Conservation (phyloP, 2,329 filamentous ascomycete genomes). For the Xylariomycetidae sp. region DNA sequence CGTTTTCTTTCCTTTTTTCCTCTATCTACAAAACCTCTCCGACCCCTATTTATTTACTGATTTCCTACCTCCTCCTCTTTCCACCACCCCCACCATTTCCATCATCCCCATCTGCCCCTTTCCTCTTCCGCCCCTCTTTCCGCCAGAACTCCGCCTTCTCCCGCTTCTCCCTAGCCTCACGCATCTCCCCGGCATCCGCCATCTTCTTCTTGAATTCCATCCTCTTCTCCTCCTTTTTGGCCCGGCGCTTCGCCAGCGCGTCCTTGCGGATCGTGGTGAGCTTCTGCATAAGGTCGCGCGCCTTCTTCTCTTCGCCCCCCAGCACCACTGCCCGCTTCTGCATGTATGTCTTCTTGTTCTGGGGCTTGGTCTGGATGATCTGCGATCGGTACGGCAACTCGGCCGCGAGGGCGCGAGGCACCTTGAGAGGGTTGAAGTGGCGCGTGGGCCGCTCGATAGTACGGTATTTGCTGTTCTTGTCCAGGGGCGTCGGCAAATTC, state of each 20-base stretch:
- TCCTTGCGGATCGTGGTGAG: conserved; percentile 87
- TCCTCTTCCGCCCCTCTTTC: conserved; percentile 73
- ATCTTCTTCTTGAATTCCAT: conserved; percentile 79
- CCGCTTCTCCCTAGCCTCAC: conserved; percentile 78
- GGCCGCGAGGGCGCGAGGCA: conserved; percentile 76
- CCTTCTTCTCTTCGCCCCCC: conserved; percentile 81
- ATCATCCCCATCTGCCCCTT: conserved; percentile 35
- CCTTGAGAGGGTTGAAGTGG: conserved; percentile 73
- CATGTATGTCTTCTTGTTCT: conserved; percentile 80
- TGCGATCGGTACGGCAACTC: conserved; percentile 91
- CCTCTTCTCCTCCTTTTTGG: conserved; percentile 84
- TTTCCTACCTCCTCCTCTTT: too few species aligned
- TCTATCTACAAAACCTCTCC: too few species aligned
- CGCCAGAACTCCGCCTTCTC: conserved; percentile 93
- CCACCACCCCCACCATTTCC: conserved; percentile 34
- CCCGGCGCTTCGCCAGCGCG: conserved; percentile 75
- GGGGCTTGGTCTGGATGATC: conserved; percentile 74
- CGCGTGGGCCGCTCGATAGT: conserved; percentile 60
- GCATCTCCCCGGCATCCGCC: conserved; percentile 77
- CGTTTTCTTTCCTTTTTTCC: too few species aligned
- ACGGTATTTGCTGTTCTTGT: conserved; percentile 83
- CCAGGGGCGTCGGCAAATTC: conserved; percentile 69
- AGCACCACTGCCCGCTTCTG: conserved; percentile 92
- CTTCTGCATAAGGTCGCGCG: conserved; percentile 86
- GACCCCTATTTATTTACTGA: too few species aligned